A percentile compares a stretch with the other conserved stretches of the same genome.
These are phyloP conservation scores for Prunus campanulata DNA, from an alignment of 306 rosid genomes.

Conservation along the genomic window DNA sequence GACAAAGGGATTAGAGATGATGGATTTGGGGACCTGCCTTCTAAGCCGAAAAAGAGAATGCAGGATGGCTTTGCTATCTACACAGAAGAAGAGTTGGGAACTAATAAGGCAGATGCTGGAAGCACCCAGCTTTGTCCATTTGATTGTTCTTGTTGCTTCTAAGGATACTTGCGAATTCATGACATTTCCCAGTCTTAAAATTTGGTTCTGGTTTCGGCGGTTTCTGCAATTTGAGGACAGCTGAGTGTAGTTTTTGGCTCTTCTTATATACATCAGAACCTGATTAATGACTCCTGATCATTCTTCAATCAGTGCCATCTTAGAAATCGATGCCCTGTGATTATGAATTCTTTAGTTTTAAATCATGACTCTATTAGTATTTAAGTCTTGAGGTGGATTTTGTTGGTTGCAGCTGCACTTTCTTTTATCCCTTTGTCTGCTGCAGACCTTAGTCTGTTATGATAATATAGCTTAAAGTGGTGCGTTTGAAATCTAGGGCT, in stretches of 20 bases:
- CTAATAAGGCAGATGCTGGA: conserved; percentile 58
- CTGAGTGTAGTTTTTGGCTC: background rate
- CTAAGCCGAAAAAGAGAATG: conserved; percentile 45
- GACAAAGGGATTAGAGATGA: conserved; percentile 14
- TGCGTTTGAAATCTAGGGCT: too few relatives aligned
- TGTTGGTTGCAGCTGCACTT: background rate
- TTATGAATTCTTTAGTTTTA: too few relatives aligned
- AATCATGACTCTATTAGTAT: too few relatives aligned
- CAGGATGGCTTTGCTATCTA: conserved; percentile 58
- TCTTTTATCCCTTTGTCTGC: background rate
- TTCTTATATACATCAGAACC: background rate
- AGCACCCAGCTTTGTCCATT: conserved; percentile 74
- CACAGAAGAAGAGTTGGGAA: conserved; percentile 67
- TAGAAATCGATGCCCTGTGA: background rate
- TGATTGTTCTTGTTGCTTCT: conserved; percentile 84
- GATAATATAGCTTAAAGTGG: background rate
- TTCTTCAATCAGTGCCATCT: background rate
- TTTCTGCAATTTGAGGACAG: background rate
- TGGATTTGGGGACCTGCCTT: conserved; percentile 33
- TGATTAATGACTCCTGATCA: background rate
- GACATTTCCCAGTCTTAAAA: conserved; percentile 21
- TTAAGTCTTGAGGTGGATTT: too few relatives aligned
- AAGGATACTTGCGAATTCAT: conserved; percentile 16
- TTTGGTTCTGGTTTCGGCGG: background rate
- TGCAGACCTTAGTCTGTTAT: background rate